Base-by-base conservation (phyloP, 306 rosid species). In the Ziziphus jujuba region DNA sequence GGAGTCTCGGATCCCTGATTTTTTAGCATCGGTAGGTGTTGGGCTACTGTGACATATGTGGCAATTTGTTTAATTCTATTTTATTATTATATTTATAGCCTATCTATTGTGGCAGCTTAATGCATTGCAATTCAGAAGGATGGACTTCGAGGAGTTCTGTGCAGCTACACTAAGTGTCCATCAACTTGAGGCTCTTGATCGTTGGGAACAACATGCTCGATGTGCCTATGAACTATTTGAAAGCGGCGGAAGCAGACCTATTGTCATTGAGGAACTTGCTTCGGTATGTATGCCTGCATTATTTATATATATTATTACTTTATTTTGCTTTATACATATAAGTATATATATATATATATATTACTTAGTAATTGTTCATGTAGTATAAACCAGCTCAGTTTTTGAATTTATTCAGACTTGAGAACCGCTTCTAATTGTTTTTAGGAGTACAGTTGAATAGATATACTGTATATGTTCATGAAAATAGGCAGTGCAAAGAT, bases 181-280 rank as follows among this genome's bases (percentile, higher is more conserved):
- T 85, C 96, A 92, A 75, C 81, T 89, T 24, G 98, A 92, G 84
- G 89, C 83, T 45, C 87, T 85, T 63, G 85, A 82, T 36, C 82
- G 72, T 50, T 89, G 98, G 95, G 98, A 89, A 81, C 92, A 92
- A 75, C 98, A 85, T 74, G 95, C 95, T 51, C 87, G 95, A 48
- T 72, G 80, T 78, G 98, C 92, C 72, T 89, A 84, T 58, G 95
- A 92, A 69, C 77, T 77, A 72, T 87, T 89, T 69, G 98, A 92
- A 71, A 87, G 85, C 73, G 91, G 87, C 58, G 96, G 95, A 55
- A 92, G 87, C 77, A 78, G 95, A 65, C 85, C 98, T 43, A 87
- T 92, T 64, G 78, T 92, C 69, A 89, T 89, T 48, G 96, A 87
- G 76, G 96, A 92, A 75, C 89, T 89, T 50, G 96, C 98, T 80